Base-by-base conservation (phyloP, 208 protist genomes). In the Giardia muris region DNA sequence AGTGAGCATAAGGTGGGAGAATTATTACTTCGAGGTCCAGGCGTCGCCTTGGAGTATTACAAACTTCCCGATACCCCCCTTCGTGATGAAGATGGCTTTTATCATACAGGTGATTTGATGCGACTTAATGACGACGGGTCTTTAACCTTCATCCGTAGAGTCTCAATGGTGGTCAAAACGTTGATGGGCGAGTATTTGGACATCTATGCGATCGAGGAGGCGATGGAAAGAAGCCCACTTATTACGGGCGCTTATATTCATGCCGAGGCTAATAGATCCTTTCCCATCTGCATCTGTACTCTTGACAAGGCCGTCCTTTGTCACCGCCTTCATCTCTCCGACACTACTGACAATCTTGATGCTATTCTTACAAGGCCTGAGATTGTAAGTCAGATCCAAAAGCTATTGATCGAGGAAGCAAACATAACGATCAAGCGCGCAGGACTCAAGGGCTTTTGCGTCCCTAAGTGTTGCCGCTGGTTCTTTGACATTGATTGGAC, bases 401-500 rank as follows among this genome's bases (percentile, higher is more conserved):
- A 89, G 42, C 19, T 89, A 45, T 4, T 89, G 4, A 43, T 46
- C 4, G 42, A 10, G 4, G 86, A 89, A 43, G 86, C 22, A 10
- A 43, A 4, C n/a, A 45, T 4, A 4, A 45, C 45, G n/a, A 43
- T 89, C 4, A 89, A 89, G 42, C 22, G 22, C 86, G 42, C 3
- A 46, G 86, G 86, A 43, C 4, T 89, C 4, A 89, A 89, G 45
- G 86, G 86, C n/a, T 89, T 45, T 89, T 46, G 42, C 45, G 86
- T 89, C 22, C 86, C 86, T 43, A 89, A 44, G 42, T 10, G 22
- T 10, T 89, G 19, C 42, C n/a, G 42, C 39, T 46, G 4, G 22
- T 43, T 46, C 42, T 89, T 89, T 46, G 86, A 89, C 42, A 44
- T 89, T 43, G 86, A 89, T 44, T 89, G 86, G 86, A 89, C 19